These are phyloP conservation scores for Ceratocystis cacaofunesta DNA, from an alignment of 2,329 filamentous ascomycete genomes.

Conservation along the genomic window DNA sequence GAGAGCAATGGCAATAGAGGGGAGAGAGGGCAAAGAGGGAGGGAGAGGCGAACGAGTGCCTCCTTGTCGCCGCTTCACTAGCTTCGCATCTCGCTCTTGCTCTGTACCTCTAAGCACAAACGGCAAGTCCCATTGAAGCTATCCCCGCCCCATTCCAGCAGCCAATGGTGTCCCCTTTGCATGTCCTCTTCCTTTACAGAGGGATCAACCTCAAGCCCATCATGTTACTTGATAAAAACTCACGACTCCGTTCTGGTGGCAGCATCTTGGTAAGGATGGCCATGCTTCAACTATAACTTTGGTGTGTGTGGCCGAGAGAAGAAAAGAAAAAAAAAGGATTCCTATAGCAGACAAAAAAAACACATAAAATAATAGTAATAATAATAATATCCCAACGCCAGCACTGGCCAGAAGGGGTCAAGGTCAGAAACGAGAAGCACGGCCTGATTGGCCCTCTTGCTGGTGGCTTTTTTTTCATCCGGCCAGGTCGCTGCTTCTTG, in stretches of 20 bases:
- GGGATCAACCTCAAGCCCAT: background rate
- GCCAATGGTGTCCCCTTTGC: background rate
- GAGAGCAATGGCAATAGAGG: background rate
- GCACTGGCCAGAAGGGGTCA: background rate
- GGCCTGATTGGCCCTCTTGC: background rate
- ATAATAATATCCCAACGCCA: background rate
- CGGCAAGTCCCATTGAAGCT: no score
- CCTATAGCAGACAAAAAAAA: background rate
- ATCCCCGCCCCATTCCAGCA: background rate
- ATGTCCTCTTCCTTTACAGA: background rate
- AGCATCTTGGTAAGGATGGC: background rate
- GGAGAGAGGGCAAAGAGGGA: background rate
- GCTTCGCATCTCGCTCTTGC: no score
- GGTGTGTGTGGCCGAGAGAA: background rate
- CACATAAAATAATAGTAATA: background rate
- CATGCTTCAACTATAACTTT: background rate
- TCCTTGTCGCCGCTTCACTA: no score
- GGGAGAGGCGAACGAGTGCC: background rate
- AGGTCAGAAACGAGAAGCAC: background rate
- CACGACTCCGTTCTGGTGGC: background rate
- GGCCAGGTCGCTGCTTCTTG: background rate
- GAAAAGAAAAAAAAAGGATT: background rate
- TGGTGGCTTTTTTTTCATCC: background rate
- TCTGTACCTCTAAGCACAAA: no score
- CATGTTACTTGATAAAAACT: conserved; percentile 6